Evolutionary conservation across 495 filamentous ascomycete genomes (phyloP), one percentile per base, ranked within the genome.

Genomic region (Trypethelium eluteriae): DNA sequence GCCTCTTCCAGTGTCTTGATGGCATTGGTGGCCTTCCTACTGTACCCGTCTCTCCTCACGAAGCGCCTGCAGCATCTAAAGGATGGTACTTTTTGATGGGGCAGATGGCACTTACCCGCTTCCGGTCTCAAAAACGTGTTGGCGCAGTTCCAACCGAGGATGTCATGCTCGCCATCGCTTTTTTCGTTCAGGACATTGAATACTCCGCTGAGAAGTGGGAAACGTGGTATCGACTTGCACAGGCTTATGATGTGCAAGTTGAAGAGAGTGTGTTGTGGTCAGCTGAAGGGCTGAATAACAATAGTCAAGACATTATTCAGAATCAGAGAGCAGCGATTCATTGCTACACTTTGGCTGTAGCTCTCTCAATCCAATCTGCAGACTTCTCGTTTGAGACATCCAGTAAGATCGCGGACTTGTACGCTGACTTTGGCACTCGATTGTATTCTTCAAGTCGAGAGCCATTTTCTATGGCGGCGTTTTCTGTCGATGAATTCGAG

Each of bases 281-380:
- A n/a, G 89, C 94, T 3, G 95, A 99, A 64, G 95, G 95, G 72
- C 86, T 98, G 74, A 97, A 98, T 76, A 93, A 89, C 73, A 88
- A 89, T 68, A 85, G 85, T 56, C 76, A 79, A 6, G 91, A 96
- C 56, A 75, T 98, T 46, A 84, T 89, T 16, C 82, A 81, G 25
- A 80, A 88, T 67, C 92, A 99, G 75, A 84, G 95, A 38, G 83
- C 83, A 70, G 85, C 92, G 3, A 96, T 99, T 69, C 90, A 97
- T 75, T 95, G 92, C 72, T 99, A 96, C 74, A 86, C 89, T 14
- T 92, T 98, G 82, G 92, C 94, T 2, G 77, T 93, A 47, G 92
- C 93, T 1, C 85, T 85, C 12, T 86, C 89, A 39, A 81, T 88
- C 38, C 84, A 83, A 68, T 79, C 79, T 36, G 84, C 85, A 0